These are phyloP conservation scores for Rhododendron simsii DNA, from an alignment of 148 eudicot genomes.

Conservation along the genomic window DNA sequence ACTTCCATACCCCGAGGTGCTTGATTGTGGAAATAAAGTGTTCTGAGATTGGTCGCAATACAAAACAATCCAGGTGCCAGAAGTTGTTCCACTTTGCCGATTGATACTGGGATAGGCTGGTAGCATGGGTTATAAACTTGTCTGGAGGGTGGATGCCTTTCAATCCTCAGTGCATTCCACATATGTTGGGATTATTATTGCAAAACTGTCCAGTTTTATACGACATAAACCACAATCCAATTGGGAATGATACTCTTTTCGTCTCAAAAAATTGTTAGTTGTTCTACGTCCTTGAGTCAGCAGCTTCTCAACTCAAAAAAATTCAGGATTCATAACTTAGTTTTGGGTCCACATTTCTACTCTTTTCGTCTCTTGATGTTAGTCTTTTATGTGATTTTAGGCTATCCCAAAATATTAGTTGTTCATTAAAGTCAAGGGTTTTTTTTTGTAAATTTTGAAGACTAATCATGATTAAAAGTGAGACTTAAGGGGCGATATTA, in stretches of 20 bases:
- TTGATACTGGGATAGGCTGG: neutral
- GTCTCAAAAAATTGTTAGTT: too few species aligned
- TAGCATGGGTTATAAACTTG: neutral
- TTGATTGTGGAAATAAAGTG: neutral
- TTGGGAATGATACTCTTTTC: neutral
- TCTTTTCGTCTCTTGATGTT: too few species aligned
- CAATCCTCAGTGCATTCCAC: neutral
- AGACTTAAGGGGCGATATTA: too few species aligned
- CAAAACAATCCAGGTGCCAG: neutral
- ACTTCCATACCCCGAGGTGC: neutral
- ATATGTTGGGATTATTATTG: neutral
- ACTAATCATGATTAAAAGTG: too few species aligned
- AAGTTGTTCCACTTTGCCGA: neutral
- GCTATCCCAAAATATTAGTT: too few species aligned
- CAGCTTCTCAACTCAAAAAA: too few species aligned
- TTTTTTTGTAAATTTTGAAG: too few species aligned
- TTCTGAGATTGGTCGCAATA: neutral
- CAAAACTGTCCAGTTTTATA: neutral
- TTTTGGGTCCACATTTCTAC: too few species aligned
- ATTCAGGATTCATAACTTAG: too few species aligned
- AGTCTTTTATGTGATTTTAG: too few species aligned
- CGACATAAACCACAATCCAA: neutral
- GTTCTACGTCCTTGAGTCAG: too few species aligned
- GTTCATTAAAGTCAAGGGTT: too few species aligned
- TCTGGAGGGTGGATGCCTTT: neutral